Evolutionary conservation across 768 basidiomycete species (phyloP).

Genomic region (Rhodotorula paludigena): DNA sequence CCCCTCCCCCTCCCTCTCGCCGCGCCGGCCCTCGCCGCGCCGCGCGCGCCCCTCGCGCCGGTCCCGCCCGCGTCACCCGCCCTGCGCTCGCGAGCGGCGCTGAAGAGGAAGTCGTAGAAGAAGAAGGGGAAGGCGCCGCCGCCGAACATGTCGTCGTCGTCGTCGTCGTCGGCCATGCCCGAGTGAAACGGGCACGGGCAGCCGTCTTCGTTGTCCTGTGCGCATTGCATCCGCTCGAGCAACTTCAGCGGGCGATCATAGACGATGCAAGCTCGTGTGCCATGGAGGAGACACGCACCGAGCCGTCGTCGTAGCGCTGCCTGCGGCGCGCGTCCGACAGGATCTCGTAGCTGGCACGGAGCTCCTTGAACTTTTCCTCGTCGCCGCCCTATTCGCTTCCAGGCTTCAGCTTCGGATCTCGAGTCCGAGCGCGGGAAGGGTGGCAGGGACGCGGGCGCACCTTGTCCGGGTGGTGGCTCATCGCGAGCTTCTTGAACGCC

Average conservation of each 20-base stretch:
- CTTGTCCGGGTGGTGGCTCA: conserved; percentile 45
- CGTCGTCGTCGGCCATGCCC: not conserved
- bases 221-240: no score
- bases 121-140: not conserved
- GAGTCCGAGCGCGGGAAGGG: no score
- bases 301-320: conserved; percentile 31
- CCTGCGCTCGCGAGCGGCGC: not conserved
- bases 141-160: not conserved
- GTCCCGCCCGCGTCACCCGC: not conserved
- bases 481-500: conserved; percentile 76
- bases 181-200: not conserved
- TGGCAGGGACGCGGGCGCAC: no score
- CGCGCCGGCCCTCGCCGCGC: not conserved
- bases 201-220: no score
- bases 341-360: conserved; percentile 73
- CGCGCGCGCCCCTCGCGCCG: no score
- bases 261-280: no score
- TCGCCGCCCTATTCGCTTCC: no score
- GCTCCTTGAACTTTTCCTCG: conserved; percentile 48
- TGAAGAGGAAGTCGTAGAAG: not conserved
- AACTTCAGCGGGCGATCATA: no score
- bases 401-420: no score
- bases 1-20: not conserved
- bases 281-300: not conserved
- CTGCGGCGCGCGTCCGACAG: conserved; percentile 62